These are phyloP conservation scores for Teratosphaeria epicoccoides DNA, from an alignment of 2,329 filamentous ascomycete genomes.

Conservation along the genomic window DNA sequence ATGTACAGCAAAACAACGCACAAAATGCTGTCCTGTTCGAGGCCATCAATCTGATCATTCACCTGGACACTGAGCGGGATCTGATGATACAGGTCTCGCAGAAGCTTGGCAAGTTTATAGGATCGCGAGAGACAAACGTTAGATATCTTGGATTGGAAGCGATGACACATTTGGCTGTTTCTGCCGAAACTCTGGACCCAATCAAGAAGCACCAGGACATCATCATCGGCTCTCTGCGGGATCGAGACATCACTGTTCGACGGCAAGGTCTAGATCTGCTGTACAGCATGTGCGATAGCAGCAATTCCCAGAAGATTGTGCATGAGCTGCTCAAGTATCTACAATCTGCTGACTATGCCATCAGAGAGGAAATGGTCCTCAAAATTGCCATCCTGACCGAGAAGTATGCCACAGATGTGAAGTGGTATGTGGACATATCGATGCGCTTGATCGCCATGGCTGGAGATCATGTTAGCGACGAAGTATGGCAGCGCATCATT, in stretches of 20 bases:
- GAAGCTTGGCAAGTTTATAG: constrained; percentile 86
- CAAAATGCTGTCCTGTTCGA: constrained; percentile 97
- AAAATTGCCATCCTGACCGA: constrained; percentile 98
- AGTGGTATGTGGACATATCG: constrained; percentile 99
- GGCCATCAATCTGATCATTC: constrained; percentile 96
- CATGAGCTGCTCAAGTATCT: constrained; percentile 88
- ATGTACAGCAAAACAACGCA: constrained; percentile 98
- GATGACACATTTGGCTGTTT: constrained; percentile 93
- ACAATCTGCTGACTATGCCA: constrained; percentile 93
- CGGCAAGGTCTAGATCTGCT: constrained; percentile 90
- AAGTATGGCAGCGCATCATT: constrained; percentile 97
- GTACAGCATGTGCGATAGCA: constrained; percentile 98
- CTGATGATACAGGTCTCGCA: constrained; percentile 94
- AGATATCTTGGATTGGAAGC: constrained; percentile 91
- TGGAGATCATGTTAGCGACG: constrained; percentile 95
- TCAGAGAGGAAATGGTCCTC: constrained; percentile 96
- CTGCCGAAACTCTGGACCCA: constrained; percentile 85
- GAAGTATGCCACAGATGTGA: constrained; percentile 94
- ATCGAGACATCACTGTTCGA: constrained; percentile 92
- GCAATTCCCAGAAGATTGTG: constrained; percentile 89
- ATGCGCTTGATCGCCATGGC: constrained; percentile 90
- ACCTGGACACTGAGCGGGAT: constrained; percentile 86
- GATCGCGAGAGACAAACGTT: constrained; percentile 93
- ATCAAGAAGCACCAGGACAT: constrained; percentile 98
- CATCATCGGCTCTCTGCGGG: constrained; percentile 85